Evolutionary conservation across 352 stramenopile species (phyloP), one percentile per base, ranked within the genome.

Genomic region (Peronospora destructor): DNA sequence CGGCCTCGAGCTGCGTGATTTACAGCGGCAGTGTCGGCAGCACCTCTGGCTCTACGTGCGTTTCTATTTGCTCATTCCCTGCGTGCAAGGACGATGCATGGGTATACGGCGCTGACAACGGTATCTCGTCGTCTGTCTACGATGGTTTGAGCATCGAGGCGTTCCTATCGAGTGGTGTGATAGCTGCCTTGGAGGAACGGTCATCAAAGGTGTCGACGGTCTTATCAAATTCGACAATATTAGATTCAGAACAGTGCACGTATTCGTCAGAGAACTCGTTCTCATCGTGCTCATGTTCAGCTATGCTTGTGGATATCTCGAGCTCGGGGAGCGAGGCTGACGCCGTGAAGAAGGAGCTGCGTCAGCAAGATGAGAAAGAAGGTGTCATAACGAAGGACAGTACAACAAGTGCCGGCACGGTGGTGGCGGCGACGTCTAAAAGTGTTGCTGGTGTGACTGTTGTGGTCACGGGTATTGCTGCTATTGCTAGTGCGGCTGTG

Each of bases 1-100:
- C 63, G 1, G 66, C 72, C 0, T 71, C 65, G 3, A 74, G 61
- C 45, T 92, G 81, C 21, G 72, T 79, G 34, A 87, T 92, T 51
- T 92, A 92, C 72, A 87, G 76, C 33, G 78, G 78, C n/a, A 53
- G 54, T 3, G 62, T 84, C 4, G 70, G 73, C 13, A 39, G 48
- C 4, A 64, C 79, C 17, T 52, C 58, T 1, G 76, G 74, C 41
- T 75, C 69, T 26, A 71, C 78, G 13, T 92, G 81, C 13, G 68
- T 92, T 23, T 90, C 81, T 7, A 87, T 85, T 29, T 92, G 81
- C 44, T 78, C 70, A 13, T 90, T 92, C 56, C 78, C 81, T 1
- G 72, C 69, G 11, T 92, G 81, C 51, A 76, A 52, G 14, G 60
- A 79, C 49, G 60, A 50, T 37, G 42, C 41, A 8, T 91, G 81